phyloP scores from a whole-genome alignment of 2,329 filamentous ascomycete species.

The Aspergillus pseudoterreus region DNA sequence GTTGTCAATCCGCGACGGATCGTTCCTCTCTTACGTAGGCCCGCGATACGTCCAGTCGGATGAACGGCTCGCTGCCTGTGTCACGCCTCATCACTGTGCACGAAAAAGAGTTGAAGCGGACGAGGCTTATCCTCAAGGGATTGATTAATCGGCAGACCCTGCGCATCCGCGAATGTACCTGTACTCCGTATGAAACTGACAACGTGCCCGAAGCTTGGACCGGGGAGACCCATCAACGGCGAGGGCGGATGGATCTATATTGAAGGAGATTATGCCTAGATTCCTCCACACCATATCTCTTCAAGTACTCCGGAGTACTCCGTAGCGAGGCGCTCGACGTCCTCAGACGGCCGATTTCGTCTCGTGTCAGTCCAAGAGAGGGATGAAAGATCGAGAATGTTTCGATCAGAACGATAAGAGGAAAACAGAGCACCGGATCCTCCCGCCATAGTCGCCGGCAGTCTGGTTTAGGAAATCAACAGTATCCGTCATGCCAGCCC shows the following conservation, averaged over 20 bases:
- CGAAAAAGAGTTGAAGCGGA: neutral
- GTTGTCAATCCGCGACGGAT: neutral
- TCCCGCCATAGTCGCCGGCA: neutral
- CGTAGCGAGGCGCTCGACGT: too few relatives aligned
- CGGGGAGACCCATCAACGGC: neutral
- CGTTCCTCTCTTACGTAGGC: too few relatives aligned
- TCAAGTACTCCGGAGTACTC: too few relatives aligned
- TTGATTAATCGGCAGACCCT: neutral
- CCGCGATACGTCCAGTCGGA: neutral
- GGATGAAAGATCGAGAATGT: too few relatives aligned
- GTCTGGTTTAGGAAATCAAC: conserved; percentile 1
- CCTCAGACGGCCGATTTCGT: too few relatives aligned
- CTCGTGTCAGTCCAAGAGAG: too few relatives aligned
- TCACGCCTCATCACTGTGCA: neutral
- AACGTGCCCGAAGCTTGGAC: neutral
- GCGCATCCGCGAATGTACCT: neutral
- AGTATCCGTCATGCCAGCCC: neutral
- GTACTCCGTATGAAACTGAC: neutral
- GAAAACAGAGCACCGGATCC: too few relatives aligned
- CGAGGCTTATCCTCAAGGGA: neutral
- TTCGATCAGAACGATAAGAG: too few relatives aligned
- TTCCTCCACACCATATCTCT: too few relatives aligned
- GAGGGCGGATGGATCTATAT: neutral
- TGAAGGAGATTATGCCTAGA: neutral
- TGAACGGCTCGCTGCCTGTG: neutral